These are phyloP conservation scores for Golubevia sp. DNA, from an alignment of 1,284 basidiomycete genomes.

Conservation along the genomic window DNA sequence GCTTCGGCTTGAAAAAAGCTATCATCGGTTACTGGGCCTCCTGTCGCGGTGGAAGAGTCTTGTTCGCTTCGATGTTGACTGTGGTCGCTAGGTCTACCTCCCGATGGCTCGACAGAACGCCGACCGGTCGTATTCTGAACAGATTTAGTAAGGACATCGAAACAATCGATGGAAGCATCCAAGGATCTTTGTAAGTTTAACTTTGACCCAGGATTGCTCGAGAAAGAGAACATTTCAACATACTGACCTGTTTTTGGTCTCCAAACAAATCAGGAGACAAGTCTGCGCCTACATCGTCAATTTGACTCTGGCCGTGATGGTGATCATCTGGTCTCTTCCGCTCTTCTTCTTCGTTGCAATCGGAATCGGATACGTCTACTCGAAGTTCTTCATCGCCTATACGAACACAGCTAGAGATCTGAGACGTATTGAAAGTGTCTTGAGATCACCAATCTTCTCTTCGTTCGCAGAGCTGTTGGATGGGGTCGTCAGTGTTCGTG, in stretches of 20 bases:
- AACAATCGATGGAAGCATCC: slow-evolving; percentile 5
- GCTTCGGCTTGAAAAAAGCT: no score
- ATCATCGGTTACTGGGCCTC: neutral
- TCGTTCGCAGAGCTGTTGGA: slow-evolving; percentile 39
- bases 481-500: slow-evolving; percentile 38
- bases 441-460: slow-evolving; percentile 37
- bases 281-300: slow-evolving; percentile 4
- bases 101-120: neutral
- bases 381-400: slow-evolving; percentile 19
- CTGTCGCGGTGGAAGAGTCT: neutral
- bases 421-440: slow-evolving; percentile 34
- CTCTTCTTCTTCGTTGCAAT: slow-evolving; percentile 1
- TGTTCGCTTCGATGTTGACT: neutral
- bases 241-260: slow-evolving; percentile 19
- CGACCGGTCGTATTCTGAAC: neutral
- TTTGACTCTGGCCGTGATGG: slow-evolving; percentile 3
- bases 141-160: slow-evolving; percentile 63
- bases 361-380: slow-evolving; percentile 28
- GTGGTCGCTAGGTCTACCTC: neutral
- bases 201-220: slow-evolving; percentile 7
- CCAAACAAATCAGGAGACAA: neutral
- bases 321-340: neutral
- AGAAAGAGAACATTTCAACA: slow-evolving; percentile 8
- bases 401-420: slow-evolving; percentile 37
- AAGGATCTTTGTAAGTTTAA: slow-evolving; percentile 13